phyloP scores from a whole-genome alignment of 768 basidiomycete genomes.

The Gymnopilus dilepis region DNA sequence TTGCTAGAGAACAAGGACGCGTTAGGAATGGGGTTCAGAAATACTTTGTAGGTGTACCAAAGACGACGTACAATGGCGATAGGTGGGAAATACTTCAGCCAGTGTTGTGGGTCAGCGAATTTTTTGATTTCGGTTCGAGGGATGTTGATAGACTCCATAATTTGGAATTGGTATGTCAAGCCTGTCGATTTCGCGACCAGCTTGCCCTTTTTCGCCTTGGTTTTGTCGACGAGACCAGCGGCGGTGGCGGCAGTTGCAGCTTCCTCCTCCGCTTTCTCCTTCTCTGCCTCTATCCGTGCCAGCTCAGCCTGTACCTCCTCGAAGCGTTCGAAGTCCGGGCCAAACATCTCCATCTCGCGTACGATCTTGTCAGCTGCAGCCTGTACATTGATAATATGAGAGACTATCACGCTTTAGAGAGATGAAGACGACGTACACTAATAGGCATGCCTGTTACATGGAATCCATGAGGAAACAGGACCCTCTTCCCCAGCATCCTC shows the following conservation, averaged over 20 bases:
- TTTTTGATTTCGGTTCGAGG: constrained; percentile 91
- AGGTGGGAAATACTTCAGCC: constrained; percentile 95
- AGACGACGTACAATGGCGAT: constrained; percentile 75
- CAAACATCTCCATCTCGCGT: constrained; percentile 96
- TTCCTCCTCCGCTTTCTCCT: constrained; percentile 51
- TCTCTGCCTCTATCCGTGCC: constrained; percentile 49
- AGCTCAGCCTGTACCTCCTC: constrained; percentile 51
- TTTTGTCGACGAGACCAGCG: constrained; percentile 51
- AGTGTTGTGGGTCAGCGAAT: constrained; percentile 94
- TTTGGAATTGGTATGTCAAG: constrained; percentile 97
- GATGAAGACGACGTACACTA: constrained; percentile 82
- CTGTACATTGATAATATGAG: constrained; percentile 45
- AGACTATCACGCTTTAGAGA: no score
- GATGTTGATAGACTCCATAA: constrained; percentile 93
- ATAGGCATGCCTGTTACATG: constrained; percentile 99
- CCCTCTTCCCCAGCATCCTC: constrained; percentile 92
- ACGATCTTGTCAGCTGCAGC: constrained; percentile 97
- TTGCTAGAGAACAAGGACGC: constrained; percentile 25
- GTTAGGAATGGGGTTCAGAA: constrained; percentile 1
- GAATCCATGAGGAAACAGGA: constrained; percentile 96
- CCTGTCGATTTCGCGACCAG: constrained; percentile 92
- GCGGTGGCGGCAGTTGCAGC: constrained; percentile 45
- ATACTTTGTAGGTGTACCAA: not conserved
- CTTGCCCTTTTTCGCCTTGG: constrained; percentile 96
- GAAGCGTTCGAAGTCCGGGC: constrained; percentile 82